These are phyloP conservation scores for Silene uniflora DNA, from an alignment of 148 eudicot genomes.

Conservation along the genomic window DNA sequence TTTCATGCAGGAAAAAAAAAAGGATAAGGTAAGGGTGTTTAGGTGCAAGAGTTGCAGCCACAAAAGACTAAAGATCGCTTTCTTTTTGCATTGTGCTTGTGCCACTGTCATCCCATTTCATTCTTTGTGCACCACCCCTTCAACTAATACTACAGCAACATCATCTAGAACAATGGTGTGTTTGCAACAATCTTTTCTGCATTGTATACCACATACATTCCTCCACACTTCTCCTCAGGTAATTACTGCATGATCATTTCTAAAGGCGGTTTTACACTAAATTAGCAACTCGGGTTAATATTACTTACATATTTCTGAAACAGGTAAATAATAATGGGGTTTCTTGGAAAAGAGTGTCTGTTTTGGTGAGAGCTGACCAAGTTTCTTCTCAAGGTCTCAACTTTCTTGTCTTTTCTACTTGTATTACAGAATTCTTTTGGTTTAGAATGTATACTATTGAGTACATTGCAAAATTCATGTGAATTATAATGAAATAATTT, in stretches of 20 bases:
- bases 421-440: neutral
- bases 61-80: constrained; percentile 21
- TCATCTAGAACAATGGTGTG: constrained; percentile 49
- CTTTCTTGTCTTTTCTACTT: neutral
- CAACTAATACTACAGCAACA: neutral
- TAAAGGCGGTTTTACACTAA: too few relatives aligned
- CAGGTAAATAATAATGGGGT: constrained; percentile 26
- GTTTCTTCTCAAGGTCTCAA: constrained; percentile 30
- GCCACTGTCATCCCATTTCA: neutral
- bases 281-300: too few relatives aligned
- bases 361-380: constrained; percentile 56
- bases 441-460: neutral
- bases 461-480: neutral
- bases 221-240: constrained; percentile 49
- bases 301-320: neutral
- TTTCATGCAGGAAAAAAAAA: neutral
- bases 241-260: neutral
- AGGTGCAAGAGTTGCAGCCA: constrained; percentile 19
- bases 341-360: constrained; percentile 31
- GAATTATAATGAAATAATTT: neutral
- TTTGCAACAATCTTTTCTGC: constrained; percentile 42
- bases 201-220: constrained; percentile 44
- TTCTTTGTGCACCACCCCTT: neutral
- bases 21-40: constrained; percentile 30
- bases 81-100: neutral